Base-by-base conservation (phyloP, 345 rosid genomes). In the Jatropha curcas region DNA sequence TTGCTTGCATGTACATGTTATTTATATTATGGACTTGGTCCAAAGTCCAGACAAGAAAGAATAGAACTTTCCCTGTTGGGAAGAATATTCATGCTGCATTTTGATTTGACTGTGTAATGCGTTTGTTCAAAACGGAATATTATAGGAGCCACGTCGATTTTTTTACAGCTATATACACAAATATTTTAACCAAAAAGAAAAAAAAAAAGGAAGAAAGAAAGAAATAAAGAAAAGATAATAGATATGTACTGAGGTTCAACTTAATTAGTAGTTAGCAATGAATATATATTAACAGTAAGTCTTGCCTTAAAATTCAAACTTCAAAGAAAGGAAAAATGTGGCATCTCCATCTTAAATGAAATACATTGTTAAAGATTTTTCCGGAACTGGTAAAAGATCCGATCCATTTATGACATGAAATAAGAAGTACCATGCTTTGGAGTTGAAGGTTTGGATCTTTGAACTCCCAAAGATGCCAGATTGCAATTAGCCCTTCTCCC, bases 401-500 rank as follows among this genome's bases (percentile, higher is more conserved):
- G 30, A 30, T 33, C 25, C 65, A 6, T 24, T 5, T 6, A 30
- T 59, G 13, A 28, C 24, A 53, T 63, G 41, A 50, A 60, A 73
- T 27, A 58, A 14, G 1, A 2, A 33, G 71, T 85, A 92, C 97
- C 98, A 68, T 88, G 94, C 77, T 90, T 82, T 24, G 95, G 97
- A 58, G 97, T 92, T 63, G 98, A 90, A 71, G 98, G 97, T 81
- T 94, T 92, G 76, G 97, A 94, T 94, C 96, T 92, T 79, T 94
- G 98, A 75, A 88, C 86, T 77, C 98, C 98, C 78, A 94, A 79
- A 69, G 91, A 93, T 19, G 97, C 98, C 72, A 94, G 97, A 78
- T 94, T 94, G 81, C 98, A 94, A 67, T 92, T 94, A 27, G 98
- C 97, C 81, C 97, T 90, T 79, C 98, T 89, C 51, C 98, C 98